Evolutionary conservation across 768 basidiomycete genomes (phyloP).

Genomic region (Leccinum obscurum): DNA sequence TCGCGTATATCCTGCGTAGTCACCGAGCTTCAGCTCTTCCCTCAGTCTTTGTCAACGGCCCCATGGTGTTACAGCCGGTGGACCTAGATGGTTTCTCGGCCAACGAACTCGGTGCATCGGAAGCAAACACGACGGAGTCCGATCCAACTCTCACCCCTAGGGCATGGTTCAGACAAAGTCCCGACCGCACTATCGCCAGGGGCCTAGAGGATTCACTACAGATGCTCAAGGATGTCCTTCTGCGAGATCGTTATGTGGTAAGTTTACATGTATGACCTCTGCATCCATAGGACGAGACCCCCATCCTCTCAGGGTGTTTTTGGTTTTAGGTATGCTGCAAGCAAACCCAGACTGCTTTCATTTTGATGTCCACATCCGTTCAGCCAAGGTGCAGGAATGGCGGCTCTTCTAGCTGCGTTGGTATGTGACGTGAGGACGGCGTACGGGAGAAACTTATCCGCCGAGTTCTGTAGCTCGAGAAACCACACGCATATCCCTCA

Average conservation of each 20-base stretch:
- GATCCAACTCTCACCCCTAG: slow-evolving; percentile 60
- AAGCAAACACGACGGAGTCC: slow-evolving; percentile 30
- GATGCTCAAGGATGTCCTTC: slow-evolving; percentile 55
- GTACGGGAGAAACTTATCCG: slow-evolving; percentile 2
- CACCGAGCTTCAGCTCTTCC: not conserved
- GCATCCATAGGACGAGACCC: not conserved
- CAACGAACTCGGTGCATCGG: slow-evolving; percentile 40
- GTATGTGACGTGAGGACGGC: slow-evolving; percentile 40
- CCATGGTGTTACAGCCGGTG: slow-evolving; percentile 62
- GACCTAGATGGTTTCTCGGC: slow-evolving; percentile 47
- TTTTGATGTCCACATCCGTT: slow-evolving; percentile 8
- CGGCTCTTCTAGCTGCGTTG: slow-evolving; percentile 66
- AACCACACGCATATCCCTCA: slow-evolving; percentile 49
- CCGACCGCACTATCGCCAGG: slow-evolving; percentile 46
- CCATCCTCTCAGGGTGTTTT: slow-evolving; percentile 59
- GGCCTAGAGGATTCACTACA: slow-evolving; percentile 62
- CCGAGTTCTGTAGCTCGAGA: slow-evolving; percentile 47
- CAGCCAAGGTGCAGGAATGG: slow-evolving; percentile 80
- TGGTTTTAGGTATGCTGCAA: slow-evolving; percentile 63
- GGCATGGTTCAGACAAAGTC: slow-evolving; percentile 69
- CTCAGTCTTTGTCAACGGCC: slow-evolving; percentile 74
- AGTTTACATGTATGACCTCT: slow-evolving; percentile 16
- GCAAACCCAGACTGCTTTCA: not conserved
- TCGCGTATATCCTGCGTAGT: not conserved
- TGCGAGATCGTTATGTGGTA: slow-evolving; percentile 65